Percentiles rank a stretch among this genome's conserved stretches.
phyloP scores from a whole-genome alignment of 2,329 filamentous ascomycete genomes.

The Cladosporium sp. region DNA sequence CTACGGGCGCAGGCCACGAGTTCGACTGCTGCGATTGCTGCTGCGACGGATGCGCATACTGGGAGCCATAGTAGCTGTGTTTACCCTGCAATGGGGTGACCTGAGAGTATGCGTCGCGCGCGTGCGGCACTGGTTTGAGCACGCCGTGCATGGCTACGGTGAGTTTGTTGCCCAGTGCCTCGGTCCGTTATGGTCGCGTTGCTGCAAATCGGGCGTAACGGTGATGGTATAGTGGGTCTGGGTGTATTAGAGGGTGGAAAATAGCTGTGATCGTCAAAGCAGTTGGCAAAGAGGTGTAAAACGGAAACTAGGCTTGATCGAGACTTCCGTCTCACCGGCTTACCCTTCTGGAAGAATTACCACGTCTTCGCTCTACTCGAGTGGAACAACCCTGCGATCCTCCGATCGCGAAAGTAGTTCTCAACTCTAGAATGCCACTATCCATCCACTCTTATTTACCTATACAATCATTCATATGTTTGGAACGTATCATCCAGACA shows the following conservation, averaged over 20 bases:
- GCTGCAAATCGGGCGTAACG: neutral
- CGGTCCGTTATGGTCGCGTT: neutral
- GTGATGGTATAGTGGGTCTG: neutral
- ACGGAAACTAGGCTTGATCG: neutral
- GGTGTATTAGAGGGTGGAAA: neutral
- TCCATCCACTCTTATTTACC: too few species aligned
- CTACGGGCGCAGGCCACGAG: neutral
- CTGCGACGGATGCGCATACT: neutral
- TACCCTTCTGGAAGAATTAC: neutral
- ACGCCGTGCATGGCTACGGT: constrained; percentile 2
- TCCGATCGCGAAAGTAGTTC: neutral
- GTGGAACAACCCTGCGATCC: neutral
- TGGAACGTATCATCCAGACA: too few species aligned
- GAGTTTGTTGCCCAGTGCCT: neutral
- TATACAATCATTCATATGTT: too few species aligned
- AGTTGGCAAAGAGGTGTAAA: neutral
- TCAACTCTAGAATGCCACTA: neutral
- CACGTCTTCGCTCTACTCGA: neutral
- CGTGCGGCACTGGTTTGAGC: neutral
- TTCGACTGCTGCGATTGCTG: constrained; percentile 1
- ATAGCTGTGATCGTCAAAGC: neutral
- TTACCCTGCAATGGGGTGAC: neutral
- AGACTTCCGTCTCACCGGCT: neutral
- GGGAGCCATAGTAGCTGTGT: neutral
- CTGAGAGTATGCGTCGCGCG: constrained; percentile 2